A percentile compares a stretch with the other conserved stretches of the same genome.
Conservation (phyloP, 164 flowering plant genomes). For the Dillenia turbinata region DNA sequence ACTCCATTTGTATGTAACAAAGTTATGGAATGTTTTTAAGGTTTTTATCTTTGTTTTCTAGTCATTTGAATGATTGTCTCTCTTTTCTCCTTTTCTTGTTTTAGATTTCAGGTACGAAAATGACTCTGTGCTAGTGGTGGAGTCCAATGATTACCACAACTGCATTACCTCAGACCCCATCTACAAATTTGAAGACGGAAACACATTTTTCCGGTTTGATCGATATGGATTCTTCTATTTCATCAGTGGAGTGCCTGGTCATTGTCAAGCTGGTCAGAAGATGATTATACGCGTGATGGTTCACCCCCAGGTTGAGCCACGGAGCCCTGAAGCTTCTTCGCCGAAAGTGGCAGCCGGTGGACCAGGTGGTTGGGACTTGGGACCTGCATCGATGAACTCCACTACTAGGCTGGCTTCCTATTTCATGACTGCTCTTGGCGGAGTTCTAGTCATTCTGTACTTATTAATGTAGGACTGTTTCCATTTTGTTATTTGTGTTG, state of each 20-base stretch:
- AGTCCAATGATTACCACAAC: slow-evolving; percentile 24
- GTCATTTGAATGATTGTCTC: neutral
- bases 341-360: slow-evolving; percentile 13
- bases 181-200: slow-evolving; percentile 30
- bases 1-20: slow-evolving; percentile 44
- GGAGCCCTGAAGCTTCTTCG: slow-evolving; percentile 19
- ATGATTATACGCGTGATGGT: slow-evolving; percentile 46
- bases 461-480: slow-evolving; percentile 14
- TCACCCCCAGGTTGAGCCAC: slow-evolving; percentile 11
- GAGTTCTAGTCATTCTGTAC: slow-evolving; percentile 21
- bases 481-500: neutral
- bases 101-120: slow-evolving; percentile 53
- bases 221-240: slow-evolving; percentile 53
- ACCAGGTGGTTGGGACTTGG: slow-evolving; percentile 7
- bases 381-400: slow-evolving; percentile 22
- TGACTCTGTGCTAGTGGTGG: slow-evolving; percentile 59
- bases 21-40: neutral
- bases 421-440: slow-evolving; percentile 25
- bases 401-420: slow-evolving; percentile 19
- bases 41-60: neutral
- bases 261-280: slow-evolving; percentile 45
- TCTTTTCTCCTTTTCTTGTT: neutral
- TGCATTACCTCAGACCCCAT: slow-evolving; percentile 36
- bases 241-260: slow-evolving; percentile 43
- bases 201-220: slow-evolving; percentile 33